Percentiles rank a stretch among this genome's conserved stretches.
Evolutionary conservation across 2,329 filamentous ascomycete species (phyloP).

Genomic region (Aspergillus puulaauensis): DNA sequence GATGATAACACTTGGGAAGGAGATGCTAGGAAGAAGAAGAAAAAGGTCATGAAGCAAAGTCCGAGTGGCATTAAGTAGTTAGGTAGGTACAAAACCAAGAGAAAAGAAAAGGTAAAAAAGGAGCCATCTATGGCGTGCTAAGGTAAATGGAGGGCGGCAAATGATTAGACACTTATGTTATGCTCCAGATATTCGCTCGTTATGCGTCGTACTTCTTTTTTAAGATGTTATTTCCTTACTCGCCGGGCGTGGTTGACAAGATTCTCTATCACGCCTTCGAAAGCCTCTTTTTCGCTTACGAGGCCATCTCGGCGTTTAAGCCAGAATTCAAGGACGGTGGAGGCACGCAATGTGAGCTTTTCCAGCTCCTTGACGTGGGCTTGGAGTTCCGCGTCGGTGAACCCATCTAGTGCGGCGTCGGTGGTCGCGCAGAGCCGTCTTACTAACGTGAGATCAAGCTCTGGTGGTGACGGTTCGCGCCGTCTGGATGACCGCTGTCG

Average conservation of each 20-base stretch:
- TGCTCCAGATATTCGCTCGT: background rate
- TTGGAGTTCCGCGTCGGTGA: constrained; percentile 74
- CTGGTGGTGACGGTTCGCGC: constrained; percentile 63
- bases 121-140: background rate
- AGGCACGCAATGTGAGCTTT: constrained; percentile 68
- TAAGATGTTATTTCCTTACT: constrained; percentile 61
- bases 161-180: background rate
- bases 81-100: background rate
- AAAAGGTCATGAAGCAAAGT: background rate
- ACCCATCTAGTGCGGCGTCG: constrained; percentile 74
- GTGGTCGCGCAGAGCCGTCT: constrained; percentile 80
- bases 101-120: background rate
- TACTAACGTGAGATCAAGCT: constrained; percentile 76
- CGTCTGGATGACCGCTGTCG: constrained; percentile 36
- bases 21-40: background rate
- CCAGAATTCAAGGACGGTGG: constrained; percentile 84
- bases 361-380: constrained; percentile 70
- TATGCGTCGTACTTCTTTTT: background rate
- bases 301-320: constrained; percentile 81
- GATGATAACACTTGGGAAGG: no score
- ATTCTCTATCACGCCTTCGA: constrained; percentile 96
- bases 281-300: constrained; percentile 85
- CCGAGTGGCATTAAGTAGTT: background rate
- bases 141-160: background rate
- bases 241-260: constrained; percentile 87